Conservation (phyloP, 2,329 filamentous ascomycete species). For the Eurotiales sp. region DNA sequence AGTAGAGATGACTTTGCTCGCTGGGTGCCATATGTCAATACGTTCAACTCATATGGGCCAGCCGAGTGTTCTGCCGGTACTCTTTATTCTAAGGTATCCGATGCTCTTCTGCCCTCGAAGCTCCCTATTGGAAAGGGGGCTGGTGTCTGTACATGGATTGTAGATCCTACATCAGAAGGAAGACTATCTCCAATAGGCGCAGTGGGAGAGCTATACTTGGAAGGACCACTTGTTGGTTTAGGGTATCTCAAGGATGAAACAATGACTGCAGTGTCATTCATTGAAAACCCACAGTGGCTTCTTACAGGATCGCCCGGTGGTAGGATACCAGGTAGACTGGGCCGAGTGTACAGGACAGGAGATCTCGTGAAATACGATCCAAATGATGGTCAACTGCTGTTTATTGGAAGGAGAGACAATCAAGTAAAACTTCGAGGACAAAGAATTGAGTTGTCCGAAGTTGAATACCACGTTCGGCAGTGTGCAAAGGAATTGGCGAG, state of each 20-base stretch:
- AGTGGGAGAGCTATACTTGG: conserved; percentile 38
- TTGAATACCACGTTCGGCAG: conserved; percentile 31
- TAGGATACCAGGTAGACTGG: conserved; percentile 26
- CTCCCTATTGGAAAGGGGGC: conserved; percentile 1
- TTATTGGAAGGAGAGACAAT: conserved; percentile 33
- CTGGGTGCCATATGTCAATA: conserved; percentile 51
- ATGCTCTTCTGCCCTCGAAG: neutral
- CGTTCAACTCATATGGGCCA: conserved; percentile 41
- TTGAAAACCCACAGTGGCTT: conserved; percentile 26
- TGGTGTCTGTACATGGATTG: conserved; percentile 7
- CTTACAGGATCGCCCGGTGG: conserved; percentile 31
- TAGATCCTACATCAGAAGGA: conserved; percentile 62
- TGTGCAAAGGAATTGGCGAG: conserved; percentile 29
- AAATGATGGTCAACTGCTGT: conserved; percentile 29
- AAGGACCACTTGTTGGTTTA: conserved; percentile 36
- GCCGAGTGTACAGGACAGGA: conserved; percentile 35
- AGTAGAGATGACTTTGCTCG: conserved; percentile 59
- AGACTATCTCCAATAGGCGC: conserved; percentile 47
- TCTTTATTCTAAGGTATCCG: neutral
- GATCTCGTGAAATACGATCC: conserved; percentile 31
- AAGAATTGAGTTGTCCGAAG: conserved; percentile 40
- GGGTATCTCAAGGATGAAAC: conserved; percentile 45
- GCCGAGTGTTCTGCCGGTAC: conserved; percentile 6
- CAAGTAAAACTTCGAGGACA: conserved; percentile 42
- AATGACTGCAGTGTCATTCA: conserved; percentile 34